A percentile compares a stretch with the other conserved stretches of the same genome.
These are phyloP conservation scores for Tylopilus sp. DNA, from an alignment of 768 basidiomycete genomes.

Conservation along the genomic window DNA sequence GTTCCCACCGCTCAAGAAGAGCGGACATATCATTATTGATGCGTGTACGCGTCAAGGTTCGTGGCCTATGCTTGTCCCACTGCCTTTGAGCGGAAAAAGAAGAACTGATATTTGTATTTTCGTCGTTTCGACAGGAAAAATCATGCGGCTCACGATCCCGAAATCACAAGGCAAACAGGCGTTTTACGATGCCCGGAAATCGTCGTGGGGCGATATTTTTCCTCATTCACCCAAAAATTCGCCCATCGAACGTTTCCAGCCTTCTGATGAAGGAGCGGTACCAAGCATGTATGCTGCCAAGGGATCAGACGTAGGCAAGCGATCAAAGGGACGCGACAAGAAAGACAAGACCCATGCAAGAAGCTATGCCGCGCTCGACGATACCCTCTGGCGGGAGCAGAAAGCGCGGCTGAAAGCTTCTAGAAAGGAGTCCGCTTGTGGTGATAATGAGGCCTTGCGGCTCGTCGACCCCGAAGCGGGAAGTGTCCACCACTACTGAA, in stretches of 20 bases:
- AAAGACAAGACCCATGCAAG: constrained; percentile 22
- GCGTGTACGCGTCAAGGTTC: constrained; percentile 80
- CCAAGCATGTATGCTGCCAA: constrained; percentile 23
- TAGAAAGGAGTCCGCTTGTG: constrained; percentile 11
- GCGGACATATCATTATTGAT: constrained; percentile 90
- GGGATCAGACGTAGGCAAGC: constrained; percentile 61
- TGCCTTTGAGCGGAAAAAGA: constrained; percentile 4
- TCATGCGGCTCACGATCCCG: constrained; percentile 88
- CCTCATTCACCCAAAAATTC: constrained; percentile 83
- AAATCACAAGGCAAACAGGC: constrained; percentile 94
- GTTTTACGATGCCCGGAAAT: constrained; percentile 93
- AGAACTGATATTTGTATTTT: background rate
- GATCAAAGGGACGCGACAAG: constrained; percentile 25
- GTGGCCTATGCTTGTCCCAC: constrained; percentile 9
- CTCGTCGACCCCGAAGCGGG: constrained; percentile 10
- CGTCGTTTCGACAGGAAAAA: constrained; percentile 55
- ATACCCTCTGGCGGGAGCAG: constrained; percentile 39
- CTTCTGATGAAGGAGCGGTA: constrained; percentile 26
- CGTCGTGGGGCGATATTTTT: constrained; percentile 92
- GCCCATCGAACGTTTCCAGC: constrained; percentile 60
- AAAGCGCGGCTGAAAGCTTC: constrained; percentile 32
- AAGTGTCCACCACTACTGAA: constrained; percentile 5
- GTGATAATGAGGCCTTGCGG: constrained; percentile 2
- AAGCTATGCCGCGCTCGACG: constrained; percentile 27
- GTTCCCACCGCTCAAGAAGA: constrained; percentile 87